These are phyloP conservation scores for Nicotiana benthamiana DNA, from an alignment of 257 asterid species.

Conservation along the genomic window DNA sequence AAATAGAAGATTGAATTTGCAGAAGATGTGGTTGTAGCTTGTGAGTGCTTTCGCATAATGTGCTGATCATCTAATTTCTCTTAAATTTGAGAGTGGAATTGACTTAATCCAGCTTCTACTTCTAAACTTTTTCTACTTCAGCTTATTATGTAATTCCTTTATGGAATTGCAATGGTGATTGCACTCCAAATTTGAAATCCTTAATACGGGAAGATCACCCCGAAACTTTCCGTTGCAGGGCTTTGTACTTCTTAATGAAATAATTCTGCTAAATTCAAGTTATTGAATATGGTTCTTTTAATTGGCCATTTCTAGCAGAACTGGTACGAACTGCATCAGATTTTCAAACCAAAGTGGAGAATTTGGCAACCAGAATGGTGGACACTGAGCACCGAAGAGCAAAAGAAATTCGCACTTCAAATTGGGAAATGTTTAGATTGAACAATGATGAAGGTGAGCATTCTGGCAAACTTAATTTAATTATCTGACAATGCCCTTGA, in stretches of 20 bases:
- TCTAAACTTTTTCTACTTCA: not conserved
- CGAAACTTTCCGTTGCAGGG: not conserved
- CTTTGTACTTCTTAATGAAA: not conserved
- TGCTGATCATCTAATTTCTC: not conserved
- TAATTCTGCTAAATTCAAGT: not conserved
- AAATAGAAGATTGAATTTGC: not conserved
- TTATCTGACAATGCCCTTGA: not conserved
- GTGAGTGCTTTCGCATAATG: not conserved
- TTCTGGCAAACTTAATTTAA: not conserved
- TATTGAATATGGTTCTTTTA: not conserved
- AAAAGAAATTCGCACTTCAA: not conserved
- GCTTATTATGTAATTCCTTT: not conserved
- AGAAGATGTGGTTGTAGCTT: constrained; percentile 1
- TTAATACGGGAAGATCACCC: not conserved
- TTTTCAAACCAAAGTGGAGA: not conserved
- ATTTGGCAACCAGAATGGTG: not conserved
- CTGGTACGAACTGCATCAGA: constrained; percentile 6
- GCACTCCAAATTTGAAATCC: not conserved
- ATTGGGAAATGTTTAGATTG: not conserved
- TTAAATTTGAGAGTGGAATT: not conserved
- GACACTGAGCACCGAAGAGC: not conserved
- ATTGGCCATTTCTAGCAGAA: not conserved
- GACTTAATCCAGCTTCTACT: not conserved
- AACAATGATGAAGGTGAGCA: not conserved
- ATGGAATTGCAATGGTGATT: not conserved